phyloP scores from a whole-genome alignment of 495 filamentous ascomycete genomes.

The Pseudevernia furfuracea region DNA sequence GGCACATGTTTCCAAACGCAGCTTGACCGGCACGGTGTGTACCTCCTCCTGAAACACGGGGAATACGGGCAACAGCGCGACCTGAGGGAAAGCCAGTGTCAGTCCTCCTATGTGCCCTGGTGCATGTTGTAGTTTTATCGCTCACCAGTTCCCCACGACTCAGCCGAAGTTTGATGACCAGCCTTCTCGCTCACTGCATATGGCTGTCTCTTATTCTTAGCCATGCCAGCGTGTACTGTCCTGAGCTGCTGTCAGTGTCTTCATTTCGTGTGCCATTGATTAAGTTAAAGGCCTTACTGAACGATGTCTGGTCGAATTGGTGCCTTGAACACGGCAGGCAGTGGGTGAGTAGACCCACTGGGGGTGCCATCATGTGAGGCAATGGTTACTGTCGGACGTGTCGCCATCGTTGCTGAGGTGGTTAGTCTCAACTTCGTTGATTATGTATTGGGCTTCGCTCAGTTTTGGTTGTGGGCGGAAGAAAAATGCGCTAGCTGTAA shows the following conservation, averaged over 20 bases:
- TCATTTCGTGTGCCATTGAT: background rate
- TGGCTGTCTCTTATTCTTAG: slow-evolving; percentile 99
- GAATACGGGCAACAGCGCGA: slow-evolving; percentile 99
- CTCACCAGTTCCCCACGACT: slow-evolving; percentile 99
- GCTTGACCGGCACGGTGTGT: slow-evolving; percentile 99
- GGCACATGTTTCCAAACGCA: slow-evolving; percentile 99
- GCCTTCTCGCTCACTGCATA: slow-evolving; percentile 99
- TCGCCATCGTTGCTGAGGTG: slow-evolving; percentile 63
- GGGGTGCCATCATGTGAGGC: slow-evolving; percentile 85
- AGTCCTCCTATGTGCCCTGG: slow-evolving; percentile 16
- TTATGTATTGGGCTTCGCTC: background rate
- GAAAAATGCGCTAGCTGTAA: slow-evolving; percentile 3
- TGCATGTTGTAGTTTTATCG: slow-evolving; percentile 7
- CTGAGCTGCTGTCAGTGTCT: slow-evolving; percentile 41
- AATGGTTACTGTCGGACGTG: slow-evolving; percentile 90
- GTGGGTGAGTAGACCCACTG: slow-evolving; percentile 75
- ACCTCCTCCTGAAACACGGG: slow-evolving; percentile 99
- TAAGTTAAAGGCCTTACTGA: slow-evolving; percentile 52
- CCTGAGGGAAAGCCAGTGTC: slow-evolving; percentile 46
- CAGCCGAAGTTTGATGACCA: slow-evolving; percentile 98
- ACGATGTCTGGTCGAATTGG: slow-evolving; percentile 99
- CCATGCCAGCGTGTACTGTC: slow-evolving; percentile 94
- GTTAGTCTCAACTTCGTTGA: background rate
- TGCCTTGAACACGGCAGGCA: slow-evolving; percentile 88
- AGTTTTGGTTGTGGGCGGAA: slow-evolving; percentile 11